These are phyloP conservation scores for Laguncularia racemosa DNA, from an alignment of 345 rosid species.

Conservation along the genomic window DNA sequence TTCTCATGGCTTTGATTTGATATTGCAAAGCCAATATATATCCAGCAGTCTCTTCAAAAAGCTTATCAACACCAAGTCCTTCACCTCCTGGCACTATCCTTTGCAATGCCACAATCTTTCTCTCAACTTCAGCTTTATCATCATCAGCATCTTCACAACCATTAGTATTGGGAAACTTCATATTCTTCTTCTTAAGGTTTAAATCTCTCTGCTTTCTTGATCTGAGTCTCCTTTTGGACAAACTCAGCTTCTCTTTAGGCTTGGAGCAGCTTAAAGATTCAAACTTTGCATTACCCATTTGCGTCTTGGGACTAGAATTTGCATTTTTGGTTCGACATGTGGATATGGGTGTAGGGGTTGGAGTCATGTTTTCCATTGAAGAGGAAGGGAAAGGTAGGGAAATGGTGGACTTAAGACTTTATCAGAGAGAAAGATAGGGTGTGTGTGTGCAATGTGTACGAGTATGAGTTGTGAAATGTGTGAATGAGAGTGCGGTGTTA, in stretches of 20 bases:
- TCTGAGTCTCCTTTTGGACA: background rate
- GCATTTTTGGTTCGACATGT: background rate
- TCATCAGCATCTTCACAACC: constrained; percentile 22
- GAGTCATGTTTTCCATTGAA: constrained; percentile 5
- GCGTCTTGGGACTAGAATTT: no score
- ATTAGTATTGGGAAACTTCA: background rate
- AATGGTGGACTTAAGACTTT: background rate
- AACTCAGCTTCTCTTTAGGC: background rate
- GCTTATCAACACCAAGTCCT: constrained; percentile 43
- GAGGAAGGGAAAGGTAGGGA: constrained; percentile 7
- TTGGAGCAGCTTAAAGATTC: constrained; percentile 7
- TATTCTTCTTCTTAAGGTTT: constrained; percentile 10
- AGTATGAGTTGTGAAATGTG: background rate
- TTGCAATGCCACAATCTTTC: constrained; percentile 58
- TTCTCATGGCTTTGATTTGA: constrained; percentile 57
- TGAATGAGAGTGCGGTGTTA: background rate
- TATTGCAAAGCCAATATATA: constrained; percentile 54
- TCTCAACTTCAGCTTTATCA: constrained; percentile 33
- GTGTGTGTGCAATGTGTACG: background rate
- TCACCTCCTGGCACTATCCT: constrained; percentile 71
- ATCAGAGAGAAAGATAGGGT: constrained; percentile 11
- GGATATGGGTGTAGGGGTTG: constrained; percentile 7
- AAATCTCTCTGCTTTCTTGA: constrained; percentile 5
- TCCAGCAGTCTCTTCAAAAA: constrained; percentile 67
- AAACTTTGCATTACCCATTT: constrained; percentile 3